Percentiles rank a stretch among this genome's conserved stretches.
These are phyloP conservation scores for Talaromyces islandicus DNA, from an alignment of 2,329 filamentous ascomycete species.

Conservation along the genomic window DNA sequence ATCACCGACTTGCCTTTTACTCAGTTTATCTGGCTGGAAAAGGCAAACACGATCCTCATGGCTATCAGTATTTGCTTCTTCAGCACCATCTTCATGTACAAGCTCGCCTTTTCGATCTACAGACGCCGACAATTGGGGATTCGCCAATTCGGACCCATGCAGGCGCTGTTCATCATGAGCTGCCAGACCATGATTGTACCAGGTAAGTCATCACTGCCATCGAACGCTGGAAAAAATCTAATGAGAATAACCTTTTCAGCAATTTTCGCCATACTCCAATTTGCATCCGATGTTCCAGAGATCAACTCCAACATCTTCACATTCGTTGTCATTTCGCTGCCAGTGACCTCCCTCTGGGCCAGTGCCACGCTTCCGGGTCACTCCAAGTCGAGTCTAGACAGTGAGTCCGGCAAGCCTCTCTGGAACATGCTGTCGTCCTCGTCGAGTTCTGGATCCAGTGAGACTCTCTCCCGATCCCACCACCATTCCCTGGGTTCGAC, in stretches of 20 bases:
- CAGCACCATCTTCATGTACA: conserved; percentile 55
- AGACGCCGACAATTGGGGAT: conserved; percentile 53
- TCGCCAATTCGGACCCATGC: conserved; percentile 58
- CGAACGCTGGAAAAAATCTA: background rate
- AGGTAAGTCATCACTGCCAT: conserved; percentile 38
- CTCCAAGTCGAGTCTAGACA: background rate
- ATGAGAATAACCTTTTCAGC: conserved; percentile 35
- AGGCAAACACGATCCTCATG: conserved; percentile 45
- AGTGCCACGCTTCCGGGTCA: conserved; percentile 28
- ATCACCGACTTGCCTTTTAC: conserved; percentile 22
- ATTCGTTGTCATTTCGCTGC: conserved; percentile 57
- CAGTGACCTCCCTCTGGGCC: conserved; percentile 63
- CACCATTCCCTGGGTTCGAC: conserved; percentile 12
- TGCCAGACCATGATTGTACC: conserved; percentile 62
- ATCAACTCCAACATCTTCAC: conserved; percentile 52
- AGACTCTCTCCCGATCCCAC: background rate
- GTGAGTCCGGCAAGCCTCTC: conserved; percentile 5
- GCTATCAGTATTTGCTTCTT: conserved; percentile 57
- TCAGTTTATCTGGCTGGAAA: conserved; percentile 35
- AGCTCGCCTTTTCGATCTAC: conserved; percentile 54
- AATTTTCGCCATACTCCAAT: conserved; percentile 56
- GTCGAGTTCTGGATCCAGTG: background rate
- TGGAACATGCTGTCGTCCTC: conserved; percentile 5
- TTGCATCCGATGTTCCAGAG: conserved; percentile 45
- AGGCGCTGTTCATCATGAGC: conserved; percentile 62